Base-by-base conservation (phyloP, 805 yeast genomes). In the Kodamaea nitidulidarum region DNA sequence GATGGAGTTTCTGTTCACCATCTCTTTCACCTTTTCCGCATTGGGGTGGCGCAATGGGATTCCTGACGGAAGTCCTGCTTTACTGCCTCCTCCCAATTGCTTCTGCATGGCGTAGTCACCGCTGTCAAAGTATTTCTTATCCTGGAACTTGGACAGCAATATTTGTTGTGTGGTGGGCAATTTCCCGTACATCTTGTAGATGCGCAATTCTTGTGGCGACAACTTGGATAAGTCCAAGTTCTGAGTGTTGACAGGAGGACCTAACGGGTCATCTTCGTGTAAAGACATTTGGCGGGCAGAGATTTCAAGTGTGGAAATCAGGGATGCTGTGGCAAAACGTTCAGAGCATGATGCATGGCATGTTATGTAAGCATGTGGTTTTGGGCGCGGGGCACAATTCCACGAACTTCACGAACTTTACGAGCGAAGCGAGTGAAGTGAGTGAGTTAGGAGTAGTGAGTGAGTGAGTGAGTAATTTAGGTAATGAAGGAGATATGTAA, bases 71-170 rank as follows among this genome's bases (percentile, higher is more conserved):
- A 63, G 63, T 51, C 51, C 64, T 41, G 49, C 40, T 22, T 41
- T 41, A 33, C 30, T 39, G 28, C 15, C 12, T 35, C 54, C 54
- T 4, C 67, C 72, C 22, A 61, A 49, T 49, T 67, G 75, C 42
- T 68, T 68, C 41, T 80, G 84, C 74, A 88, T 75, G 8, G 96
- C 96, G 60, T 88, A 88, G 62, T 88, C 97, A 7, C 96, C 96
- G 45, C 95, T 84, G 56, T 88, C 97, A 54, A 88, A 90, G 61
- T 84, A 88, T 66, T 88, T 90, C 52, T 95, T 78, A 47, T 88
- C 96, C 61, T 84, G 85, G 51, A 86, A 66, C 56, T 84, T 86
- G 45, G 82, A 77, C 37, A 83, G 73, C 37, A 88, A 69, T 15
- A 88, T 68, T 46, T 88, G 95, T 41, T 82, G 81, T 41, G 78